Base-by-base conservation (phyloP, 306 rosid species). In the Malus asiatica region DNA sequence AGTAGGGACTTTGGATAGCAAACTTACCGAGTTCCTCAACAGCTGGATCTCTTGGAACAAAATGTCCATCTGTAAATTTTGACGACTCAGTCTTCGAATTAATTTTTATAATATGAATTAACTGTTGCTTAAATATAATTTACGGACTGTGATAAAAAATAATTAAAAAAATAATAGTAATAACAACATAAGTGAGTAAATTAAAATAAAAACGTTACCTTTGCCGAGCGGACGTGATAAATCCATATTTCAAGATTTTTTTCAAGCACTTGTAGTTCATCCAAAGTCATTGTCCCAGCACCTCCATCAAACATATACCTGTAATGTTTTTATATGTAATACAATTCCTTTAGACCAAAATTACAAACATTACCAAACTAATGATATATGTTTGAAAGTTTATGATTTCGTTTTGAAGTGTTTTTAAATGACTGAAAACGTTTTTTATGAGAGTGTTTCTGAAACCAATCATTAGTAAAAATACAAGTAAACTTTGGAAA, bases 201-300 rank as follows among this genome's bases (percentile, higher is more conserved):
- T 35, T 6, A 38, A 38, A 8, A 61, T 27, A 23, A 5, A 61
- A 25, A 10, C 25, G 4, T 0, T 84, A 94, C 98, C 96, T 94
- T 94, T 81, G 88, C 81, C 38, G 96, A 84, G 32, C 98, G 95
- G 40, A 94, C 87, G 7, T 89, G 87, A 85, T 84, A 87, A 66
- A 89, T 89, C 97, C 99, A 92, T 73, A 67, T 79, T 87, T 95
- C 97, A 19, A 95, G 97, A 76, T 95, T 84, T 81, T 95, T 95
- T 77, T 95, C 97, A 44, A 92, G 66, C 57, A 85, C 88, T 73
- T 85, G 86, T 51, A 95, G 81, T 71, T 95, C 97, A 35, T 95
- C 91, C 63, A 92, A 70, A 29, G 84, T 67, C 93, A 81, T 85
- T 30, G 86, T 84, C 59, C 77, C 95, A 10, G 32, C 74, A 77